Evolutionary conservation across 2,329 filamentous ascomycete species (phyloP).

Genomic region (Phialophora verrucosa): DNA sequence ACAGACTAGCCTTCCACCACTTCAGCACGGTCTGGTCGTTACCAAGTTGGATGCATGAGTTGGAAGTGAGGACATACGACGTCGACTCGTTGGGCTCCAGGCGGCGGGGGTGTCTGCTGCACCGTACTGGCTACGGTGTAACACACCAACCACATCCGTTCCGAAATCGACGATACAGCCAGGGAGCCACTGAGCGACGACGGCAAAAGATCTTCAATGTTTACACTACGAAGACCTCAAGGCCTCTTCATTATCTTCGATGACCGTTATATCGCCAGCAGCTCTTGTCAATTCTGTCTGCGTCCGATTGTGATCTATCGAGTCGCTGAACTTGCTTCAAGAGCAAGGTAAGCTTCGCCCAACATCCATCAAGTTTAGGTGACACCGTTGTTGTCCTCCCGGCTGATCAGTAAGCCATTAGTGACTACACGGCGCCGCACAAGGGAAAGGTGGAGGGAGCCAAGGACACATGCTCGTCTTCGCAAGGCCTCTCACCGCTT

Average conservation of each 20-base stretch:
- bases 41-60: background rate
- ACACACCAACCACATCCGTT: background rate
- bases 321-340: background rate
- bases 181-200: background rate
- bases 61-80: background rate
- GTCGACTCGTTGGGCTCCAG: background rate
- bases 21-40: background rate
- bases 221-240: background rate
- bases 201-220: background rate
- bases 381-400: background rate
- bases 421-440: background rate
- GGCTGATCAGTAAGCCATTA: background rate
- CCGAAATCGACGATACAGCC: background rate
- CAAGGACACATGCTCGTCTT: background rate
- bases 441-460: background rate
- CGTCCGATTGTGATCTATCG: background rate
- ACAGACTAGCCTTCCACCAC: background rate
- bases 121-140: background rate
- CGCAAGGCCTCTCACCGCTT: background rate
- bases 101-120: background rate
- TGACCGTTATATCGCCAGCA: background rate
- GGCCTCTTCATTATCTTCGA: background rate
- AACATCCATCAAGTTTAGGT: background rate
- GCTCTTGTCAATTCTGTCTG: background rate
- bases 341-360: background rate